Percentiles rank a stretch among this genome's conserved stretches.
phyloP scores from a whole-genome alignment of 257 asterid species.

The Solanum bulbocastanum region DNA sequence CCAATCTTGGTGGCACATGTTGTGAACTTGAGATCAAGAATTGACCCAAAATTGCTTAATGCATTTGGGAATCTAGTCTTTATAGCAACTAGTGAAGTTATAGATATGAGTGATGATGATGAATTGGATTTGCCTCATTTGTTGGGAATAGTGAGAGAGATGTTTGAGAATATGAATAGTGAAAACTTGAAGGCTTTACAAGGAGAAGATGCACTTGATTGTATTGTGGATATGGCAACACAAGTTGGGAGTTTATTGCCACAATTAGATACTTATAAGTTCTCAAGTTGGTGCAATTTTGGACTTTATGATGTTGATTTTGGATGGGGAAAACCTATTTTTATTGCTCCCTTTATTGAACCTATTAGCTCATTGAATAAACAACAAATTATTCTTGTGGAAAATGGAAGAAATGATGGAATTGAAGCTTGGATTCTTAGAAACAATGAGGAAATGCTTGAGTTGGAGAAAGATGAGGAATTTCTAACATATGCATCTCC shows the following conservation, averaged over 20 bases:
- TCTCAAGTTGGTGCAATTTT: background rate
- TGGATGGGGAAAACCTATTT: background rate
- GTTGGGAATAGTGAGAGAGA: background rate
- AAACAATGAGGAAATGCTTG: background rate
- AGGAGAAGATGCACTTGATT: background rate
- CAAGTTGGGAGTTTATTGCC: background rate
- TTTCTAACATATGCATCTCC: background rate
- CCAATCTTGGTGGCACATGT: background rate
- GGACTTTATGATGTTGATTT: background rate
- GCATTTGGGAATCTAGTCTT: background rate
- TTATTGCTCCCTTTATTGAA: background rate
- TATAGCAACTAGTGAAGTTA: background rate
- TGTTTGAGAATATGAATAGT: background rate
- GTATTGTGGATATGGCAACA: background rate
- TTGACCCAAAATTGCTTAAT: background rate
- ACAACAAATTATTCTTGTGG: background rate
- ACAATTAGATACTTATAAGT: background rate
- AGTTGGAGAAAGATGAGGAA: background rate
- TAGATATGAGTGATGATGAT: background rate
- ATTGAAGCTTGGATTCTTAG: background rate
- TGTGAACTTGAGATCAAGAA: background rate
- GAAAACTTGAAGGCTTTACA: background rate
- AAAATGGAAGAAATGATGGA: background rate
- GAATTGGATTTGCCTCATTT: background rate
- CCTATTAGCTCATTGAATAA: background rate